Evolutionary conservation across 352 stramenopile genomes (phyloP), one percentile per base, ranked within the genome.

Genomic region (Pythium phragmiticola): DNA sequence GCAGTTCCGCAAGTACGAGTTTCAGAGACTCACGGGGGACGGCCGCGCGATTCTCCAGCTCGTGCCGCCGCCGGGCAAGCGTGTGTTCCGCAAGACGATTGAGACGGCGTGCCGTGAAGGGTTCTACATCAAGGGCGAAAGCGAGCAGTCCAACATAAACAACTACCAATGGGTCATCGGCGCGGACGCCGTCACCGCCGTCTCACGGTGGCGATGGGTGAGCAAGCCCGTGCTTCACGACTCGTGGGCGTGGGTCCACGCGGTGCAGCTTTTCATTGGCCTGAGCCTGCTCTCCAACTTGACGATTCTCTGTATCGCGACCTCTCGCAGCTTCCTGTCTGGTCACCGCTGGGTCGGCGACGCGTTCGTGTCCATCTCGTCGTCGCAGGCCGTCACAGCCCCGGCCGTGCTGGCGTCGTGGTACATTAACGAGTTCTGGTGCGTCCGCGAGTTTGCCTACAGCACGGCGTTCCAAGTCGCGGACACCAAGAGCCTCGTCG

Each of bases 351-450:
- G 65, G 65, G 53, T 72, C 45, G 65, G 65, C 19, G 65, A 72
- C 37, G 65, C 65, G 23, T 72, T 62, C 26, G 59, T 72, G 0
- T 57, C 65, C 2, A 42, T 72, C 14, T 65, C 58, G 0, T 41
- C 52, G 11, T 51, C 59, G 0, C 58, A 68, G 47, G 14, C 60
- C 16, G 2, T 65, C 9, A 59, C 42, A 6, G 48, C 7, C 13
- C 46, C n/a, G 1, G 49, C 46, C 0, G 59, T 72, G 7, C 9
- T 65, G 0, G 21, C 50, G 0, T 72, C 65, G 16, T 72, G 65
- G 65, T 56, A 34, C 28, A 57, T 72, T 37, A 72, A 68, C 36
- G 65, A 65, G 30, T 72, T 39, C 41, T 72, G 65, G 65, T 28
- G 30, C 1, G 53, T 68, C 4, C 47, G 36, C 30, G 65, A 72